Evolutionary conservation across 2,329 filamentous ascomycete species (phyloP).

Genomic region (Neoscytalidium dimidiatum): DNA sequence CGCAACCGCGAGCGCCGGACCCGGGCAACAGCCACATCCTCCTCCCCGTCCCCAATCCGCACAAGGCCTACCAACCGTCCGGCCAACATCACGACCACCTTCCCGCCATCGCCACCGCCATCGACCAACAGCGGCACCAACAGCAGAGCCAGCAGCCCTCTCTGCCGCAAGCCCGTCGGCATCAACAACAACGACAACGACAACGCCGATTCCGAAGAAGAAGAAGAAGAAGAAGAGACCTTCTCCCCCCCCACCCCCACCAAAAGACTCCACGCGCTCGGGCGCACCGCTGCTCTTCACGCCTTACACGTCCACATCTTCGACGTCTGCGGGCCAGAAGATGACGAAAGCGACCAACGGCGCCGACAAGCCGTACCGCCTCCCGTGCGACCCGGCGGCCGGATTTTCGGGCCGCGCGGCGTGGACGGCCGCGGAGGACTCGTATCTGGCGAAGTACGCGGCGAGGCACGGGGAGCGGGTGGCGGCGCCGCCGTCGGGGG

Average conservation of each 20-base stretch:
- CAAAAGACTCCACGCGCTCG: neutral
- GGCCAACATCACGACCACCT: neutral
- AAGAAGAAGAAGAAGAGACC: neutral
- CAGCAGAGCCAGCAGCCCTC: neutral
- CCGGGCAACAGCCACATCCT: neutral
- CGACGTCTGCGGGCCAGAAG: too few relatives aligned
- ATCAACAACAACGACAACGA: neutral
- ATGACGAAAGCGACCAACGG: too few relatives aligned
- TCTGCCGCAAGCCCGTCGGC: neutral
- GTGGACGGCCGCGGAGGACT: neutral
- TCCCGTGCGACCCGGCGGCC: neutral
- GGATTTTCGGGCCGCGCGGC: neutral
- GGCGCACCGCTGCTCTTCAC: too few relatives aligned
- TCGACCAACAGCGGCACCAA: neutral
- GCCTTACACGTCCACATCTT: too few relatives aligned
- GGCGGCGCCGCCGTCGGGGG: neutral
- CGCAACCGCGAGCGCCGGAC: neutral
- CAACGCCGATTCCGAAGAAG: neutral
- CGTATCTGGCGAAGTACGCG: neutral
- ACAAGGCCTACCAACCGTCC: too few relatives aligned
- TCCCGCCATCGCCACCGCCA: neutral
- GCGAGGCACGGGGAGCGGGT: neutral
- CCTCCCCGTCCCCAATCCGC: too few relatives aligned
- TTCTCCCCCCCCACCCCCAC: neutral
- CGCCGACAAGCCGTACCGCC: neutral